Evolutionary conservation across 345 rosid species (phyloP).

Genomic region (Pseudoturritis turrita): DNA sequence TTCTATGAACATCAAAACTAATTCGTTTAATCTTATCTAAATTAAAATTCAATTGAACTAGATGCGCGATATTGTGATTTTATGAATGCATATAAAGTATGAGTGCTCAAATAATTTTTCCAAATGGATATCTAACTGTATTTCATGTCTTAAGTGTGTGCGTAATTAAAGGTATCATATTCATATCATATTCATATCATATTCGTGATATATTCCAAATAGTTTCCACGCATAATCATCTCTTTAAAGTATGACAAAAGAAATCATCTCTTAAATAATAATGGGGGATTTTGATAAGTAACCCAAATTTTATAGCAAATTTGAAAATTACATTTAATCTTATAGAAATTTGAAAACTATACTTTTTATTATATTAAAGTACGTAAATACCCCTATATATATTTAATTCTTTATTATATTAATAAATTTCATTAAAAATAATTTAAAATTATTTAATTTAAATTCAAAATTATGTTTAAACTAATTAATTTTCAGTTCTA

Average conservation of each 20-base stretch:
- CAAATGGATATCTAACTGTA: constrained; percentile 7
- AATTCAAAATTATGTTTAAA: too few species aligned
- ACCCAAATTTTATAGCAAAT: too few species aligned
- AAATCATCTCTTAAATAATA: too few species aligned
- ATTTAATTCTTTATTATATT: too few species aligned
- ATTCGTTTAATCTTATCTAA: background rate
- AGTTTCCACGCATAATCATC: constrained; percentile 23
- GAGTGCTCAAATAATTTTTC: background rate
- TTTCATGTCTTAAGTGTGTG: constrained; percentile 25
- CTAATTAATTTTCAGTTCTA: too few species aligned
- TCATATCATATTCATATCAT: constrained; percentile 20
- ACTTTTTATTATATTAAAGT: too few species aligned
- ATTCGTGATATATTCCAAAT: constrained; percentile 19
- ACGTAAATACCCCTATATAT: too few species aligned
- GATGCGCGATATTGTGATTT: background rate
- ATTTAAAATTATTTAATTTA: too few species aligned
- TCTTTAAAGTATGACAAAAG: background rate
- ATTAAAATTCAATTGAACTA: background rate
- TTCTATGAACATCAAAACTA: background rate
- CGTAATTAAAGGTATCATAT: constrained; percentile 7
- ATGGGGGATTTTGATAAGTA: too few species aligned
- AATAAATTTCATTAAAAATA: too few species aligned
- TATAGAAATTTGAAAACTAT: too few species aligned
- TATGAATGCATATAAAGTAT: background rate
- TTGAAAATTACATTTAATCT: too few species aligned